Conservation (phyloP, 257 asterid genomes). For the Leptodermis oblonga region DNA sequence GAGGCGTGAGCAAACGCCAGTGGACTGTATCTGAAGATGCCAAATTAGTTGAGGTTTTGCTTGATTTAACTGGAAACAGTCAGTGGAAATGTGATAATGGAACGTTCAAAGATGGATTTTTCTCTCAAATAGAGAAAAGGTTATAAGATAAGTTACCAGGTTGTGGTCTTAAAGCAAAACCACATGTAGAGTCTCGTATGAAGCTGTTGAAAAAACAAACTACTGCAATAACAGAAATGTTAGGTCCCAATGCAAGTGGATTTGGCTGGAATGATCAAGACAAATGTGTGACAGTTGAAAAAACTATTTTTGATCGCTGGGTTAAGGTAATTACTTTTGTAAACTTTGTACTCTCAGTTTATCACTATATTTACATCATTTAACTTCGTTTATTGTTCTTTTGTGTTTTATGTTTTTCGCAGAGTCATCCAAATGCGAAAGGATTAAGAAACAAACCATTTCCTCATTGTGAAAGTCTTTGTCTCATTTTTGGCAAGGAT, state of each 20-base stretch:
- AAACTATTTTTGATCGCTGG: not conserved
- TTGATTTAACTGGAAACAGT: not conserved
- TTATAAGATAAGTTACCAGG: not conserved
- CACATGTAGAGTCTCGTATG: not conserved
- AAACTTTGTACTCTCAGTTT: not conserved
- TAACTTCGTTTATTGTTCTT: not conserved
- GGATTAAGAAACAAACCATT: too few species aligned
- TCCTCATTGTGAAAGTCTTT: not conserved
- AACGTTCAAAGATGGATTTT: not conserved
- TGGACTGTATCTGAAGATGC: not conserved
- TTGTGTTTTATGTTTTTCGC: not conserved
- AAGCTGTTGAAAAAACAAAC: not conserved
- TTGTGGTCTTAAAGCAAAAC: not conserved
- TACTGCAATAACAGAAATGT: not conserved
- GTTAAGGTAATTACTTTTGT: not conserved
- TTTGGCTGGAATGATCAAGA: too few species aligned
- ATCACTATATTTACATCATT: too few species aligned
- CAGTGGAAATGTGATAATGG: not conserved
- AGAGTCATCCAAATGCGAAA: not conserved
- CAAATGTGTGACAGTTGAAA: too few species aligned
- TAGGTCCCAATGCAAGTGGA: not conserved
- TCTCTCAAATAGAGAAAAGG: not conserved
- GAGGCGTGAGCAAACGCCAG: not conserved
- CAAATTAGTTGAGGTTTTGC: not conserved
- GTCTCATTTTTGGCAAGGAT: not conserved